Evolutionary conservation across 2,329 filamentous ascomycete genomes (phyloP).

Genomic region (Lecanicillium sp.): DNA sequence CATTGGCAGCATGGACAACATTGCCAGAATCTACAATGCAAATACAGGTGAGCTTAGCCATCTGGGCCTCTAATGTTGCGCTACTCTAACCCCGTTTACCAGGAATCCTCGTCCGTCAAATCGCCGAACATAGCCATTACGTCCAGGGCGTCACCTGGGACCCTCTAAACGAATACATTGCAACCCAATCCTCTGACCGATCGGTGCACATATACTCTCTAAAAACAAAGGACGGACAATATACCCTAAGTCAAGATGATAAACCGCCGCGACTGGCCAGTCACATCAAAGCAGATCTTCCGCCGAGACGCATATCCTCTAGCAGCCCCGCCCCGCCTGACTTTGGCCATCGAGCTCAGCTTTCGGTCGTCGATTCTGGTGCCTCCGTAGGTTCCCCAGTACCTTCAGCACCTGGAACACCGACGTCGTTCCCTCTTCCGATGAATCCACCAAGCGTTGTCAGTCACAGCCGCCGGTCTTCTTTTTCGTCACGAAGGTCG

Average conservation of each 20-base stretch:
- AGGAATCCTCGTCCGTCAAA: conserved; percentile 71
- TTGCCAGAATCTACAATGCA: conserved; percentile 93
- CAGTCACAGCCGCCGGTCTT: conserved; percentile 88
- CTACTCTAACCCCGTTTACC: conserved; percentile 3
- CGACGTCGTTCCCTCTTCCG: conserved; percentile 76
- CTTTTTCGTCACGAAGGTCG: conserved; percentile 81
- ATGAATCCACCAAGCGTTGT: conserved; percentile 93
- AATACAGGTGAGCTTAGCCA: conserved; percentile 61
- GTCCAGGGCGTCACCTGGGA: conserved; percentile 99
- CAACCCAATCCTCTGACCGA: conserved; percentile 94
- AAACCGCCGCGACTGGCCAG: conserved; percentile 75
- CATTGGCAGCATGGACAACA: conserved; percentile 98
- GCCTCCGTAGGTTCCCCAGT: conserved; percentile 68
- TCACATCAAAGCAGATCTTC: conserved; percentile 77
- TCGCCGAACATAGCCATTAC: conserved; percentile 96
- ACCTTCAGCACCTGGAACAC: conserved; percentile 87
- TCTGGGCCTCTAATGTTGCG: not conserved
- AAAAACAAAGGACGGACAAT: conserved; percentile 93
- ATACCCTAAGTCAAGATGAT: conserved; percentile 61
- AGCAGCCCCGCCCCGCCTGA: conserved; percentile 89
- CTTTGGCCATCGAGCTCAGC: conserved; percentile 56
- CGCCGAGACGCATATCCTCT: conserved; percentile 79
- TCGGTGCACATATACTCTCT: conserved; percentile 96
- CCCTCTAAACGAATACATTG: conserved; percentile 94
- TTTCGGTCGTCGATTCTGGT: conserved; percentile 45